Base-by-base conservation (phyloP, 805 yeast species). In the Candida piceae region DNA sequence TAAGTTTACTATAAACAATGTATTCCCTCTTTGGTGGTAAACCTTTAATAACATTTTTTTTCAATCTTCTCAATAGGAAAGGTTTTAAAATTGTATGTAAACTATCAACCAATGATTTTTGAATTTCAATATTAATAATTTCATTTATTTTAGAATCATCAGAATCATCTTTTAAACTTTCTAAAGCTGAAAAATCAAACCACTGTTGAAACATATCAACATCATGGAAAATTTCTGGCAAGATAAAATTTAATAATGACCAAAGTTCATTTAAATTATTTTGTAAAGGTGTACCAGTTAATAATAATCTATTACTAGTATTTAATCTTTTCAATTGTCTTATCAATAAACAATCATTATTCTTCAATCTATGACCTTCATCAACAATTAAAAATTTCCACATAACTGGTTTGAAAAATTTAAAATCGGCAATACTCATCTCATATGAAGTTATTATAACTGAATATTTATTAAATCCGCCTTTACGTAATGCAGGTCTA, bases 261-360 rank as follows among this genome's bases (percentile, higher is more conserved):
- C 97, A 90, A 26, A 93, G 63, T 60, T 93, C 97, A 36, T 82
- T 74, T 39, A 90, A 64, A 52, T 89, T 90, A 57, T 90, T 90
- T 58, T 90, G 98, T 35, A 90, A 66, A 0, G 98, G 97, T 0
- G 98, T 90, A n/a, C 98, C 98, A 0, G 98, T 90, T 11, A 90
- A 63, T 19, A 90, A 64, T 32, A 90, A 64, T 43, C 96, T 66
- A 53, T 90, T 90, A 1, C 76, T 67, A 1, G 83, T 79, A 12
- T 72, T 65, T 26, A 86, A 69, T 44, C 70, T 71, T 51, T 86
- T 89, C 47, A 90, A 69, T 42, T 79, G 79, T 36, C 71, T 71
- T 35, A 90, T 80, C 42, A 90, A 66, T 46, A 78, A 66, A 58
- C 95, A 85, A 49, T 89, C 78, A 45, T 80, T 72, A 56, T 90